A percentile compares a stretch with the other conserved stretches of the same genome.
Evolutionary conservation across 345 rosid genomes (phyloP).

Genomic region (Lumnitzera littorea): DNA sequence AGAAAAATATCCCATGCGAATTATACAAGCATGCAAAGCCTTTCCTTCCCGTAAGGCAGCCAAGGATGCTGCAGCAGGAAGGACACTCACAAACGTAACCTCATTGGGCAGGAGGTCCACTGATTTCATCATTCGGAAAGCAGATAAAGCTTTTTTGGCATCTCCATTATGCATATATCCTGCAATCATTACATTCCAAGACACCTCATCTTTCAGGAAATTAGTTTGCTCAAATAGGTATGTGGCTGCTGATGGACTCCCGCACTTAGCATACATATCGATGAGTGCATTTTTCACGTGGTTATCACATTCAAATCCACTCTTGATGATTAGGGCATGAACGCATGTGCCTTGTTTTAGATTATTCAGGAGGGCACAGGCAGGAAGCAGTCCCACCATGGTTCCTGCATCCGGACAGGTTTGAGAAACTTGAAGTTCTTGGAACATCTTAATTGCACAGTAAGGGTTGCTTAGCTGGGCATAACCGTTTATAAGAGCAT

Average conservation of each 20-base stretch:
- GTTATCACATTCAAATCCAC: conserved; percentile 39
- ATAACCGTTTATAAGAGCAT: conserved; percentile 50
- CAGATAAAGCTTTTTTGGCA: conserved; percentile 38
- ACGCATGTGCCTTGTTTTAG: conserved; percentile 33
- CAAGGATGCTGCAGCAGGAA: conserved; percentile 39
- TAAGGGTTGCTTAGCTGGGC: conserved; percentile 28
- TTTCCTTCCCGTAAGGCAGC: conserved; percentile 39
- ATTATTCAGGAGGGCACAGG: conserved; percentile 32
- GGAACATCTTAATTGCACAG: conserved; percentile 31
- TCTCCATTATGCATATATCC: conserved; percentile 47
- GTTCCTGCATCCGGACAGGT: conserved; percentile 41
- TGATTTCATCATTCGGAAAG: conserved; percentile 36
- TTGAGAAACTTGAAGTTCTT: conserved; percentile 28
- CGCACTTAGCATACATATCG: conserved; percentile 54
- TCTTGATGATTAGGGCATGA: conserved; percentile 32
- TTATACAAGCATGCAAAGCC: conserved; percentile 38
- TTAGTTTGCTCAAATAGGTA: conserved; percentile 30
- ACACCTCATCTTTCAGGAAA: conserved; percentile 30
- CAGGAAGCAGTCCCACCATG: conserved; percentile 47
- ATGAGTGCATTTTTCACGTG: conserved; percentile 43
- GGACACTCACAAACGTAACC: conserved; percentile 36
- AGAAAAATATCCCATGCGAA: conserved; percentile 33
- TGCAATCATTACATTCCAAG: conserved; percentile 56
- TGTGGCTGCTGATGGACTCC: conserved; percentile 32
- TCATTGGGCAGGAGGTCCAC: conserved; percentile 33